Conservation (phyloP, 139 green algal genomes). For the Haematococcus sp. region DNA sequence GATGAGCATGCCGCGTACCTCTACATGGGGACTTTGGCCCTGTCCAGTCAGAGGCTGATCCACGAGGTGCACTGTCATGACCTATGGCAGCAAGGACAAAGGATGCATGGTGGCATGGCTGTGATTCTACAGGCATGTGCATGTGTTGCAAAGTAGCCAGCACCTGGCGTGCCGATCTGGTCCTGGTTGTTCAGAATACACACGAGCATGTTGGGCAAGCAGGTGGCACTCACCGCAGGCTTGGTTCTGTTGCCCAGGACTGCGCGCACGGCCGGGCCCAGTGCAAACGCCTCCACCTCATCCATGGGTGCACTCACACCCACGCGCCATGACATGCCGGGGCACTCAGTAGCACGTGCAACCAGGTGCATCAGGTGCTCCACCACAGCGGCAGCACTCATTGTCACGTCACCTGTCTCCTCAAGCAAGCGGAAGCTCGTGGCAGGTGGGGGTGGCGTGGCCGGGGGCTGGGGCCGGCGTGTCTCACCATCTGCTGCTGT, state of each 20-base stretch:
- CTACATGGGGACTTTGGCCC: too few relatives aligned
- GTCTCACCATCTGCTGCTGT: neutral
- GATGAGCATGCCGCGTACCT: too few relatives aligned
- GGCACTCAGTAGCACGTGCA: neutral
- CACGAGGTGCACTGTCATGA: slow-evolving; percentile 1
- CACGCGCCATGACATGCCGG: slow-evolving; percentile 30
- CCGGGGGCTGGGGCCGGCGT: neutral
- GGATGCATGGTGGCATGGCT: too few relatives aligned
- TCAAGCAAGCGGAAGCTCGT: too few relatives aligned
- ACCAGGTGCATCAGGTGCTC: neutral
- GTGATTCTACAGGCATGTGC: too few relatives aligned
- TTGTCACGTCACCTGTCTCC: neutral
- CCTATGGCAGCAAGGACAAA: neutral
- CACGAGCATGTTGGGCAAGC: neutral
- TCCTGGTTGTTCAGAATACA: too few relatives aligned
- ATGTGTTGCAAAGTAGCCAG: too few relatives aligned
- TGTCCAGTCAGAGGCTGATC: too few relatives aligned
- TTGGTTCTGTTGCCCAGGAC: slow-evolving; percentile 18
- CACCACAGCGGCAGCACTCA: neutral
- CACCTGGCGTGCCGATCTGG: too few relatives aligned
- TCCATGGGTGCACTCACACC: slow-evolving; percentile 22
- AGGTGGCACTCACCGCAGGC: neutral
- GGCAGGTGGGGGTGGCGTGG: too few relatives aligned
- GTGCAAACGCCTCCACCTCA: slow-evolving; percentile 11
- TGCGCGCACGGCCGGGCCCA: slow-evolving; percentile 15